Conservation (phyloP, 2,329 filamentous ascomycete genomes). For the Penicillium sp. region DNA sequence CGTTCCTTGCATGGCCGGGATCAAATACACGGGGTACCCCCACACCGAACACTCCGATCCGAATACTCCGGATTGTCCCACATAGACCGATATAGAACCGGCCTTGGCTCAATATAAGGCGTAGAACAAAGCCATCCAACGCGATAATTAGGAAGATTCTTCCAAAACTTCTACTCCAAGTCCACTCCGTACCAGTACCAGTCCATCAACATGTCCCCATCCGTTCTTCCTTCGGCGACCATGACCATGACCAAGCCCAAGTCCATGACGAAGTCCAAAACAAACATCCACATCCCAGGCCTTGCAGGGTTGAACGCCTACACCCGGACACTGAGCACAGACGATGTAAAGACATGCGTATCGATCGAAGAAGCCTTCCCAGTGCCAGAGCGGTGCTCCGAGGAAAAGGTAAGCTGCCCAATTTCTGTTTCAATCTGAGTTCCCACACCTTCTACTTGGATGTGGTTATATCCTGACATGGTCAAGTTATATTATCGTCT, state of each 20-base stretch:
- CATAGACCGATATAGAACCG: neutral
- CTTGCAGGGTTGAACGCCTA: constrained; percentile 6
- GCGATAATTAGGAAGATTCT: no score
- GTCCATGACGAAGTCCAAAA: neutral
- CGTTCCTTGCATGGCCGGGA: neutral
- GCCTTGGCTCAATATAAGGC: constrained; percentile 4
- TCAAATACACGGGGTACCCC: no score
- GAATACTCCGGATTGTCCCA: constrained; percentile 8
- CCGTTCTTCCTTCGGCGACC: neutral
- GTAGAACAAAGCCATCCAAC: neutral
- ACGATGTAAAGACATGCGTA: constrained; percentile 16
- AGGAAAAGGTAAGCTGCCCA: constrained; percentile 15
- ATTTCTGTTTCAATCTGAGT: no score
- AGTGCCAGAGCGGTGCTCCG: constrained; percentile 15
- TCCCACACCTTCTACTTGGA: no score
- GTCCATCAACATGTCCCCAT: neutral
- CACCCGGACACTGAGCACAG: constrained; percentile 9
- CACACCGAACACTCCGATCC: constrained; percentile 11
- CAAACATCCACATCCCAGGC: constrained; percentile 8
- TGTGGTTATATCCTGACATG: neutral
- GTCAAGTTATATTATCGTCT: constrained; percentile 18
- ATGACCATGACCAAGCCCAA: neutral
- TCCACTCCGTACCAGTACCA: neutral
- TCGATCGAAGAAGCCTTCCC: constrained; percentile 15
- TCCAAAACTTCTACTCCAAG: neutral